Conservation (phyloP, 2,329 filamentous ascomycete species). For the Aureobasidium sp. region DNA sequence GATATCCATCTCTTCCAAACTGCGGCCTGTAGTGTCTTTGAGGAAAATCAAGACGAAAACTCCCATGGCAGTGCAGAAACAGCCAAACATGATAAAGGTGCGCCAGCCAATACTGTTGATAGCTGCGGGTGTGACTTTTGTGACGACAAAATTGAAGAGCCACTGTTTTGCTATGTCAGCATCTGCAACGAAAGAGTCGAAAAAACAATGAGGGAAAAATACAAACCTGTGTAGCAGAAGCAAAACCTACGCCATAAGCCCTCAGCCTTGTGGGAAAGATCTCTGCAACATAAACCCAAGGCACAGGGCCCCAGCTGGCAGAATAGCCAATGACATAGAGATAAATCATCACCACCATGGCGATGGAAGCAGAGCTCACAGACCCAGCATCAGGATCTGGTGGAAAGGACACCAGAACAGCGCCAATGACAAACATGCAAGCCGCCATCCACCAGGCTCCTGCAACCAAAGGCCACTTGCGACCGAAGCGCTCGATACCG, state of each 20-base stretch:
- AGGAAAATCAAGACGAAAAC: conserved; percentile 27
- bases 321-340: conserved; percentile 47
- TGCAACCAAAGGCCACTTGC: conserved; percentile 27
- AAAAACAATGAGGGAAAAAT: fast-evolving
- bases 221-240: conserved; percentile 23
- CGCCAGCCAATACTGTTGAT: conserved; percentile 33
- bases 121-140: conserved; percentile 34
- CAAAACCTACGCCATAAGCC: conserved; percentile 31
- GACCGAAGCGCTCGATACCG: conserved; percentile 32
- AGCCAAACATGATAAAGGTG: conserved; percentile 35
- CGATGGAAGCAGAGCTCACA: conserved; percentile 33
- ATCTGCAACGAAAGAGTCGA: background rate
- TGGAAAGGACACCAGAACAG: conserved; percentile 36
- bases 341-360: conserved; percentile 47
- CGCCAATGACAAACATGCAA: conserved; percentile 34
- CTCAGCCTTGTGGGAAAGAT: conserved; percentile 34
- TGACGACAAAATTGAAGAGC: conserved; percentile 37
- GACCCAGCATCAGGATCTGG: conserved; percentile 27
- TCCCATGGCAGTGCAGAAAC: conserved; percentile 29
- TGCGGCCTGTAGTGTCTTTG: conserved; percentile 19
- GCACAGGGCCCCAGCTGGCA: conserved; percentile 45
- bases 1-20: conserved; percentile 19
- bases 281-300: conserved; percentile 35
- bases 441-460: conserved; percentile 29
- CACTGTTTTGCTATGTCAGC: conserved; percentile 19